Evolutionary conservation across 1,284 basidiomycete genomes (phyloP), one percentile per base, ranked within the genome.

Genomic region (Fomitiporia mediterranea): DNA sequence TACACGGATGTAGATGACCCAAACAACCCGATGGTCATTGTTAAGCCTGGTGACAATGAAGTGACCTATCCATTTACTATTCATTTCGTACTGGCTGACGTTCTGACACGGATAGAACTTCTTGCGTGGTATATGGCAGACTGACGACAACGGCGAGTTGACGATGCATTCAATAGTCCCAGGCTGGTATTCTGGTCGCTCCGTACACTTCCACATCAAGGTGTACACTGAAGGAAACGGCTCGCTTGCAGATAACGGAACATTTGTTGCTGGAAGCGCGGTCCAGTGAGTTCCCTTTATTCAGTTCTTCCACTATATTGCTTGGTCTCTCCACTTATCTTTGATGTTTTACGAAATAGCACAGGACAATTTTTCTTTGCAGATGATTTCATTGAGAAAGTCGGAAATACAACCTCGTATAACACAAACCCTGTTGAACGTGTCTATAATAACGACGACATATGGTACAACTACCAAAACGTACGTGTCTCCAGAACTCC

Each of bases 361-460:
- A 56, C 54, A 15, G 54, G 54, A 15, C 54, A 56, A 42, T 51
- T 56, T 21, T 56, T 56, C 47, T 56, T 56, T n/a, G 47, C 35
- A 2, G 47, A 56, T 13, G 47, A 49, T 15, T 50, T 56, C 48
- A 56, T 56, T 47, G 54, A 51, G 9, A 19, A 40, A 35, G 43
- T 56, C 21, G 54, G 47, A 39, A 56, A 56, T 32, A 15, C 43
- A 11, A 56, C 47, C 15, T 48, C 54, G 9, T 56, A 56, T 23
- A 56, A 50, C 39, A 56, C 54, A 15, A 56, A 56, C 47, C 43
- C 47, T 4, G 38, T 56, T 19, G 54, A 50, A 19, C 54, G 54
- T 8, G 6, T 40, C n/a, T n/a, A 37, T 9, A 56, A 56, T 42
- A 48, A 27, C 8, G 47, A 56, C 2, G 48, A 56, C 28, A 19